Percentiles rank a stretch among this genome's conserved stretches.
These are phyloP conservation scores for Trypanosoma melophagium DNA, from an alignment of 208 protist species.

Conservation along the genomic window DNA sequence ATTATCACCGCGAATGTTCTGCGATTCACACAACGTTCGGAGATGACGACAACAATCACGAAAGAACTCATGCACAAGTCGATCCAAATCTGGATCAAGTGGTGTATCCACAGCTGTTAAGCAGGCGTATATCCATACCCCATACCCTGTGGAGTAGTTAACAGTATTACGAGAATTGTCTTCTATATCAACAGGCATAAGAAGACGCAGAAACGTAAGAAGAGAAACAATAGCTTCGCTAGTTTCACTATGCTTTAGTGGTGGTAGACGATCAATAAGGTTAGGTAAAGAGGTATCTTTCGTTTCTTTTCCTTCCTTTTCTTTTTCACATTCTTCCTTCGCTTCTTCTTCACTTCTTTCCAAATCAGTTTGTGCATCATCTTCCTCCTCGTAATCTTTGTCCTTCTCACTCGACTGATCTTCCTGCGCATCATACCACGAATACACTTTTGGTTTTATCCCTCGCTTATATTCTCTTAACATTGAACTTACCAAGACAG, in stretches of 20 bases:
- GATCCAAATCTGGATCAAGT: slow-evolving; percentile 78
- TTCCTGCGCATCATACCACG: slow-evolving; percentile 1
- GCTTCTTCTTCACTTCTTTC: slow-evolving; percentile 5
- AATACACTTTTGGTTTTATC: slow-evolving; percentile 10
- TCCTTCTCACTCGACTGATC: background rate
- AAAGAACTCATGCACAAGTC: slow-evolving; percentile 70
- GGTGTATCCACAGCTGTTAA: slow-evolving; percentile 68
- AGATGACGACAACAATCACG: slow-evolving; percentile 64
- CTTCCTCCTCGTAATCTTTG: background rate
- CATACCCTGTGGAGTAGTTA: slow-evolving; percentile 42
- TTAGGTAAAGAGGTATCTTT: no score
- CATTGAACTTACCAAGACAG: slow-evolving; percentile 44
- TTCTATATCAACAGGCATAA: slow-evolving; percentile 32
- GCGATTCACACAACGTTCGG: slow-evolving; percentile 46
- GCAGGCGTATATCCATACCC: slow-evolving; percentile 65
- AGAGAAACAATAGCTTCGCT: slow-evolving; percentile 26
- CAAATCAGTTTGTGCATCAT: background rate
- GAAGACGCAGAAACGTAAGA: slow-evolving; percentile 31
- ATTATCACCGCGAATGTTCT: slow-evolving; percentile 38
- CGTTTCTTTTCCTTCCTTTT: slow-evolving; percentile 3
- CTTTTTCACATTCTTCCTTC: background rate
- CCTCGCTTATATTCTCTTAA: slow-evolving; percentile 31
- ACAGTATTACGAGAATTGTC: slow-evolving; percentile 10
- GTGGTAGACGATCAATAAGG: slow-evolving; percentile 15
- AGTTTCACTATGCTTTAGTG: background rate